Percentiles rank a stretch among this genome's conserved stretches.
phyloP scores from a whole-genome alignment of 805 yeast species.

The Metschnikowia koreensis region DNA sequence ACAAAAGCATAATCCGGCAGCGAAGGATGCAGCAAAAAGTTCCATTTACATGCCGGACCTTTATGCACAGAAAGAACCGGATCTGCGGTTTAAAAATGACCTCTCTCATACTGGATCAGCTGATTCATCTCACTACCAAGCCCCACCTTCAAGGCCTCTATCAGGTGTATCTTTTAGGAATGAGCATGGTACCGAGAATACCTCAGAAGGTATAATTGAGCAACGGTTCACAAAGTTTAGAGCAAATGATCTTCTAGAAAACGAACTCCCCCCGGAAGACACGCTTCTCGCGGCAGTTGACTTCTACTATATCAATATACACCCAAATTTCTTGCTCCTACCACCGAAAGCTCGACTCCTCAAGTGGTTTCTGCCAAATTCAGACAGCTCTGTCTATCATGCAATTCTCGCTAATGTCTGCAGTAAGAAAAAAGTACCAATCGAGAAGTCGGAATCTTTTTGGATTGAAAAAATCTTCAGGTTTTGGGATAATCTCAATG shows the following conservation, averaged over 20 bases:
- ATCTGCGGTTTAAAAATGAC: neutral
- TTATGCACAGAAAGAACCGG: neutral
- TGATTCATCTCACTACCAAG: neutral
- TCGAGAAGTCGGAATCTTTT: conserved; percentile 17
- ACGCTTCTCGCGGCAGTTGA: conserved; percentile 21
- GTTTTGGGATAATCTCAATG: conserved; percentile 27
- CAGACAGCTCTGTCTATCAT: conserved; percentile 25
- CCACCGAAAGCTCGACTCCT: conserved; percentile 22
- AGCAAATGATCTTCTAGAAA: conserved; percentile 17
- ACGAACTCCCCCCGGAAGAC: conserved; percentile 26
- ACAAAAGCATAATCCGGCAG: neutral
- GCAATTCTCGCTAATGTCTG: conserved; percentile 26
- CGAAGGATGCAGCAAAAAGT: neutral
- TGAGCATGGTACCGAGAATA: neutral
- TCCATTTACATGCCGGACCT: neutral
- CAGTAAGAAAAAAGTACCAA: conserved; percentile 1
- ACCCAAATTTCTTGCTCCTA: conserved; percentile 23
- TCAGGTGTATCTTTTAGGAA: neutral
- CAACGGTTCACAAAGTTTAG: neutral
- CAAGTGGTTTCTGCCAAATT: conserved; percentile 20
- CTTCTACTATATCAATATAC: conserved; percentile 23
- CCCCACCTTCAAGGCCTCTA: neutral
- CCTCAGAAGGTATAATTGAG: neutral
- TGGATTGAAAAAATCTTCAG: conserved; percentile 24
- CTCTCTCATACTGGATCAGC: neutral